Evolutionary conservation across 2,329 filamentous ascomycete genomes (phyloP), one percentile per base, ranked within the genome.

Genomic region (Zymoseptoria tritici): DNA sequence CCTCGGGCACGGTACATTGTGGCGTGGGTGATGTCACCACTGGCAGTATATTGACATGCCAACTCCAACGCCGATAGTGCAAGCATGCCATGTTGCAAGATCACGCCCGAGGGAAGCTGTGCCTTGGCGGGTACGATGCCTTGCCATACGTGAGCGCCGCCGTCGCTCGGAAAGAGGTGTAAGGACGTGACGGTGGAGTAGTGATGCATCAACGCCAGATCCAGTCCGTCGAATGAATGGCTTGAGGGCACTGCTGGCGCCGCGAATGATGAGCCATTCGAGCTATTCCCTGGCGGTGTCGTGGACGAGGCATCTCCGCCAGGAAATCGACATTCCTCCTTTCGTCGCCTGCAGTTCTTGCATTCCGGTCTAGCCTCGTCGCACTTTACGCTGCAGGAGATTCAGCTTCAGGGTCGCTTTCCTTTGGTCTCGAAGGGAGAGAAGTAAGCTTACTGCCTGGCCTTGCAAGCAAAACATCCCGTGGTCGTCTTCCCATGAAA

Each of bases 51-150:
- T 31, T 58, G 31, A 55, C 63, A 57, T 9, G 67, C 66, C 21
- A 69, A 54, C 52, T 71, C 68, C 55, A 67, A 62, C 7, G 66
- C 68, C 20, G 69, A 61, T 4, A 70, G 57, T 13, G 67, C 67
- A 9, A 71, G 62, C 24, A 71, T 64, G 36, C 66, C 67, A 21
- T 69, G 68, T 62, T 68, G 69, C 1, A 71, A 58, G 16, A 71
- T 57, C 7, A 58, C 57, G 29, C 65, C 54, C 2, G 52, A 46
- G 5, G 36, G 36, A 16, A 46, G 58, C 21, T 65, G 57, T 2
- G 63, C 67, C 29, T 63, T 57, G 9, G 60, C 31, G 2, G 68
- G 65, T 0, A 69, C 58, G 11, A 61, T 26, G 7, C 58, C 56
- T 53, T 53, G 52, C 52, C 52, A 53, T 11, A 53, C 52, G 16